Evolutionary conservation across 2,329 filamentous ascomycete species (phyloP).

Genomic region (Cytospora piceae): DNA sequence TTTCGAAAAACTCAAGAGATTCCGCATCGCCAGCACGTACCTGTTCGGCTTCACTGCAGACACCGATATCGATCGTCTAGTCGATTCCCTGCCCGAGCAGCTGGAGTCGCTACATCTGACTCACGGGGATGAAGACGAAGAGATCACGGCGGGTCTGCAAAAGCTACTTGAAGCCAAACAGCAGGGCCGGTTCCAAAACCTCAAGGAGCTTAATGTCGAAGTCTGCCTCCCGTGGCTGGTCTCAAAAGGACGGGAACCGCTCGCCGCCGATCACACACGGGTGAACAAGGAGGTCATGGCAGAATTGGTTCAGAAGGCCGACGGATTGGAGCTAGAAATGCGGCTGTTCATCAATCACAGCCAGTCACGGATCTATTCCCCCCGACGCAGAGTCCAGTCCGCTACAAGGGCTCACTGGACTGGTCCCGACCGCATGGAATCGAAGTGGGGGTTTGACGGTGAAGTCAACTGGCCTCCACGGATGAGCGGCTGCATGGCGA

Average conservation of each 20-base stretch:
- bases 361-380: slow-evolving; percentile 7
- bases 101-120: slow-evolving; percentile 18
- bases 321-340: slow-evolving; percentile 2
- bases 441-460: slow-evolving; percentile 12
- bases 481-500: slow-evolving; percentile 20
- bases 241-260: slow-evolving; percentile 1
- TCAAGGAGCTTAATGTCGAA: slow-evolving; percentile 10
- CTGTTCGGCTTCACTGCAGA: slow-evolving; percentile 19
- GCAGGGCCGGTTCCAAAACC: neutral
- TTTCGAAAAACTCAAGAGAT: slow-evolving; percentile 7
- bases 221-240: slow-evolving; percentile 14
- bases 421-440: slow-evolving; percentile 9
- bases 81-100: slow-evolving; percentile 16
- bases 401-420: slow-evolving; percentile 10
- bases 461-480: slow-evolving; percentile 14
- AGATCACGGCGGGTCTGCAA: slow-evolving; percentile 14
- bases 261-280: slow-evolving; percentile 13
- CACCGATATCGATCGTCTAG: slow-evolving; percentile 16
- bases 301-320: neutral
- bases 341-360: slow-evolving; percentile 14
- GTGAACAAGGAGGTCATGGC: slow-evolving; percentile 13
- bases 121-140: slow-evolving; percentile 19
- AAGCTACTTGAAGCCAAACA: slow-evolving; percentile 15
- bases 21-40: slow-evolving; percentile 21
- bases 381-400: slow-evolving; percentile 1